These are phyloP conservation scores for Physaria fendleri DNA, from an alignment of 345 rosid genomes.

Conservation along the genomic window DNA sequence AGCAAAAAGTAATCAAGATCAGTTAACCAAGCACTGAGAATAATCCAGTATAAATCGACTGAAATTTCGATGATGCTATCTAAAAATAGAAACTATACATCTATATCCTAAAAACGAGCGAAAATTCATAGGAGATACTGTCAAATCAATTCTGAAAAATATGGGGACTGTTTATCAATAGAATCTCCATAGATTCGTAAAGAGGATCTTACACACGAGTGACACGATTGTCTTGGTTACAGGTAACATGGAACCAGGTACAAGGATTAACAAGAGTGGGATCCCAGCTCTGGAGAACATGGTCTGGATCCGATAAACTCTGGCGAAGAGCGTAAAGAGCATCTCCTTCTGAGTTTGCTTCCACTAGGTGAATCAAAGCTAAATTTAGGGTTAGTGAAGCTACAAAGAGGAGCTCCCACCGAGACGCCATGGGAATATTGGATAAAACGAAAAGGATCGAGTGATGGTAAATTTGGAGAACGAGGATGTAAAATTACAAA, in stretches of 20 bases:
- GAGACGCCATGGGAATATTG: conserved; percentile 41
- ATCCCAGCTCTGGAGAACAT: conserved; percentile 98
- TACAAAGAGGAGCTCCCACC: conserved; percentile 32
- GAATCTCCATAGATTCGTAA: conserved; percentile 9
- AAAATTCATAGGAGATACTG: background rate
- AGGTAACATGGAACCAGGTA: conserved; percentile 96
- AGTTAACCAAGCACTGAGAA: background rate
- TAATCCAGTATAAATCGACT: conserved; percentile 7
- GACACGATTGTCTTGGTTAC: conserved; percentile 82
- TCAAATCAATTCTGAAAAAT: background rate
- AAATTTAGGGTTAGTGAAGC: conserved; percentile 29
- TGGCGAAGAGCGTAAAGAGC: conserved; percentile 65
- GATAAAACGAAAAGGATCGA: background rate
- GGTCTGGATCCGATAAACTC: conserved; percentile 74
- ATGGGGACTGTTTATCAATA: background rate
- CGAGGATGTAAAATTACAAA: background rate
- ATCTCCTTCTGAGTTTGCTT: conserved; percentile 82
- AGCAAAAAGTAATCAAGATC: conserved; percentile 8
- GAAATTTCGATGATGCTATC: background rate
- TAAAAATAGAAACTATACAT: background rate
- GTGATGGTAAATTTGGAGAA: background rate
- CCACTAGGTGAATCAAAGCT: conserved; percentile 26
- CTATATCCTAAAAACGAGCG: background rate
- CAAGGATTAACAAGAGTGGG: conserved; percentile 94
- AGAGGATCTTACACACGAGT: conserved; percentile 60